These are phyloP conservation scores for Verruconis gallopava DNA, from an alignment of 2,329 filamentous ascomycete species.

Conservation along the genomic window DNA sequence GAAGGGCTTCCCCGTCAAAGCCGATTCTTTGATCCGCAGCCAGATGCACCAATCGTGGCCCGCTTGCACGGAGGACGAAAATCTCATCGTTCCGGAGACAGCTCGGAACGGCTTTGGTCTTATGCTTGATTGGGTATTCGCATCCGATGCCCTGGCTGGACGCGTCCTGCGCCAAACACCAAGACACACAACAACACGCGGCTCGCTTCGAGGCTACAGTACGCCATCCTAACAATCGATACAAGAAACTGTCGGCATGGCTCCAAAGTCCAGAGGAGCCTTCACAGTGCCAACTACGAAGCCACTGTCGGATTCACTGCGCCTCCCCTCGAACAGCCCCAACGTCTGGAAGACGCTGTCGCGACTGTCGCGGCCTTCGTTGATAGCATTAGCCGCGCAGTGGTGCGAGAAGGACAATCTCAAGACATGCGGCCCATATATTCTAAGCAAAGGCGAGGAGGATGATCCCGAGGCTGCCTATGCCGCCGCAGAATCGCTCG, in stretches of 20 bases:
- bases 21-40: too few species aligned
- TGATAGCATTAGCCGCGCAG: slow-evolving; percentile 59
- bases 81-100: too few species aligned
- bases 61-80: too few species aligned
- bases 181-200: background rate
- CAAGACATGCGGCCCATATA: slow-evolving; percentile 45
- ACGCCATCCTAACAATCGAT: too few species aligned
- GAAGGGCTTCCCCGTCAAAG: too few species aligned
- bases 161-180: too few species aligned
- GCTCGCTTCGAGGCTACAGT: too few species aligned
- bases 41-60: too few species aligned
- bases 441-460: slow-evolving; percentile 34
- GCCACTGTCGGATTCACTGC: slow-evolving; percentile 57
- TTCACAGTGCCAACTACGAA: slow-evolving; percentile 58
- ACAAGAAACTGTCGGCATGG: slow-evolving; percentile 11
- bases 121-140: too few species aligned
- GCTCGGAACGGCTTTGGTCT: too few species aligned
- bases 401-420: slow-evolving; percentile 63
- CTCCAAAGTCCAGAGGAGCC: slow-evolving; percentile 10
- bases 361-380: slow-evolving; percentile 57
- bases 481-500: slow-evolving; percentile 50
- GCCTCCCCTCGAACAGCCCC: slow-evolving; percentile 51
- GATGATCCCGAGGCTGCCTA: slow-evolving; percentile 55
- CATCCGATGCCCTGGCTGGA: too few species aligned
- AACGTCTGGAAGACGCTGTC: slow-evolving; percentile 53